Evolutionary conservation across 352 stramenopile species (phyloP).

Genomic region (Phytopythium helicoides): DNA sequence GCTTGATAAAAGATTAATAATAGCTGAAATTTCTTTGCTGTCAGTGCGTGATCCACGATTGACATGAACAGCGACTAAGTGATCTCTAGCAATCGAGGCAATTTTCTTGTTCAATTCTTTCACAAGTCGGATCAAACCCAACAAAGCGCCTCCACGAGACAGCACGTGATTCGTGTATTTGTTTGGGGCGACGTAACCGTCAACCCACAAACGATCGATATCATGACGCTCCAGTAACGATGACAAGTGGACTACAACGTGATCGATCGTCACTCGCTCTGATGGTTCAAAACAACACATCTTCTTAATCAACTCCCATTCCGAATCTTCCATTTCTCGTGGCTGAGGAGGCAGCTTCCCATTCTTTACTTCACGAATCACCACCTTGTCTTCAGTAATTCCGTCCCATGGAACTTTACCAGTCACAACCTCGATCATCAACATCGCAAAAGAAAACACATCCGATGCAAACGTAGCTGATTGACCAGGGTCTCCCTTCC

Average conservation of each 20-base stretch:
- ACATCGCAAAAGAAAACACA: no score
- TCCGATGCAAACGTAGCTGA: no score
- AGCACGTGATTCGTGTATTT: neutral
- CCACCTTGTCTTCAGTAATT: no score
- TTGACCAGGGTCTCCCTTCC: no score
- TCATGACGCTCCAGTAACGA: neutral
- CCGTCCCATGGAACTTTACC: no score
- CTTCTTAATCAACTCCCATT: no score
- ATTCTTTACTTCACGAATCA: no score
- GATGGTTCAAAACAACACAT: constrained; percentile 25
- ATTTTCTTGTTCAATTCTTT: neutral
- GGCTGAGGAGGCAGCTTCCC: no score
- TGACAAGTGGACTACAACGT: constrained; percentile 10
- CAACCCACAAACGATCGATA: neutral
- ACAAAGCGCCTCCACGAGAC: neutral
- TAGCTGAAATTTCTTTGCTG: neutral
- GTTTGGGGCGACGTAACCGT: neutral
- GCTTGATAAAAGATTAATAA: neutral
- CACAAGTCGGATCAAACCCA: neutral
- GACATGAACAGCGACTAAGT: neutral
- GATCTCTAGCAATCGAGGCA: neutral
- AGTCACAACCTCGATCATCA: no score
- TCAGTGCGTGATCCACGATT: neutral
- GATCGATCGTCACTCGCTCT: constrained; percentile 14
- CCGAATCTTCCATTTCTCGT: no score